A percentile compares a stretch with the other conserved stretches of the same genome.
Evolutionary conservation across 2,329 filamentous ascomycete genomes (phyloP).

Genomic region (Arthroderma sp.): DNA sequence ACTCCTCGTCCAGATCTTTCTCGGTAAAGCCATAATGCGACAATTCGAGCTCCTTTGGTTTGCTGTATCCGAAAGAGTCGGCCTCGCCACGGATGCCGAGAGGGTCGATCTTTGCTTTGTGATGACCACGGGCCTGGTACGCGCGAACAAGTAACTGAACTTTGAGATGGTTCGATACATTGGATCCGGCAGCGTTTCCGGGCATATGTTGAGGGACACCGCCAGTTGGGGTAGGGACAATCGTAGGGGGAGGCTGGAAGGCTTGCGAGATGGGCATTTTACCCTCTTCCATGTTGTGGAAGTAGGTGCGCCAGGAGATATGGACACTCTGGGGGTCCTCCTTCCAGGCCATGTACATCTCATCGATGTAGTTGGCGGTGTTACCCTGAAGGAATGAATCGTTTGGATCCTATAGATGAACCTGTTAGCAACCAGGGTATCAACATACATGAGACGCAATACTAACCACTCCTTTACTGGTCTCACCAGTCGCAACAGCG

Average conservation of each 20-base stretch:
- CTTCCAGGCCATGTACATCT: constrained; percentile 99
- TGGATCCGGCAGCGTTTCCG: constrained; percentile 56
- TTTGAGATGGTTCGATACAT: constrained; percentile 93
- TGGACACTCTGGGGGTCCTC: constrained; percentile 86
- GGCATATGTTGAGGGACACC: constrained; percentile 63
- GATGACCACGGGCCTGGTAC: constrained; percentile 94
- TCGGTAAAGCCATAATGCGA: constrained; percentile 93
- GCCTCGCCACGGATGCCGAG: constrained; percentile 82
- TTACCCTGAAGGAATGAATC: constrained; percentile 95
- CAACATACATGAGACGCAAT: constrained; percentile 11
- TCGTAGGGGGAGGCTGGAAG: constrained; percentile 87
- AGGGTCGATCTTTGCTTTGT: constrained; percentile 96
- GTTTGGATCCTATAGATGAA: constrained; percentile 56
- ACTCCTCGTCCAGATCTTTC: constrained; percentile 84
- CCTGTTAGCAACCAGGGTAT: background rate
- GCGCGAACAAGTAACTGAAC: constrained; percentile 93
- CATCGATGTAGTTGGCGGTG: constrained; percentile 97
- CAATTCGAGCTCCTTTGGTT: constrained; percentile 83
- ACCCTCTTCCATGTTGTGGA: constrained; percentile 97
- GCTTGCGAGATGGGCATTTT: constrained; percentile 96
- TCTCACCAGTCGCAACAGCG: constrained; percentile 48
- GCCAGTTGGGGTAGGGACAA: constrained; percentile 70
- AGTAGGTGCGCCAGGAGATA: constrained; percentile 98
- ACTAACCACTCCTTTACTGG: constrained; percentile 49
- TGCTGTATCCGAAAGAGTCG: constrained; percentile 70